phyloP scores from a whole-genome alignment of 2,329 filamentous ascomycete genomes.

The Lasiodiplodia sp. region DNA sequence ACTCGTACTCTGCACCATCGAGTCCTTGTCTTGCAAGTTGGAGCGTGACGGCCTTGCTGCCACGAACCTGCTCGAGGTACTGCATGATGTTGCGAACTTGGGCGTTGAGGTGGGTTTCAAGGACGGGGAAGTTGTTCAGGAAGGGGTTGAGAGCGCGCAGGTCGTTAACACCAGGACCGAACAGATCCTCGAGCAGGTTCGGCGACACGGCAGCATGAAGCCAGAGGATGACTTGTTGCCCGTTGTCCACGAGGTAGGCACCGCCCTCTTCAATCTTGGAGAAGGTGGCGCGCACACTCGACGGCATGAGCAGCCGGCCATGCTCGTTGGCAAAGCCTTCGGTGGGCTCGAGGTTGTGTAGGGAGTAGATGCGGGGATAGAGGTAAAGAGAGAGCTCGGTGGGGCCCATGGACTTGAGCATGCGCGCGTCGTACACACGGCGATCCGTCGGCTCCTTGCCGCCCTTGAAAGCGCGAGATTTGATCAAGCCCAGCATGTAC shows the following conservation, averaged over 20 bases:
- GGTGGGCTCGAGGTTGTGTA: conserved; percentile 86
- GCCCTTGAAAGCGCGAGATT: conserved; percentile 90
- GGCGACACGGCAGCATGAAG: conserved; percentile 91
- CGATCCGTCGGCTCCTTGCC: conserved; percentile 91
- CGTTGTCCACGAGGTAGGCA: conserved; percentile 94
- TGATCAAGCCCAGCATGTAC: conserved; percentile 90
- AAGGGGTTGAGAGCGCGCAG: conserved; percentile 84
- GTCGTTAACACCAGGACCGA: conserved; percentile 75
- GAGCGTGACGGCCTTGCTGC: conserved; percentile 85
- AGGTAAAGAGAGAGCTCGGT: conserved; percentile 89
- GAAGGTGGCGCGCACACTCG: conserved; percentile 82
- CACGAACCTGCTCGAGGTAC: conserved; percentile 80
- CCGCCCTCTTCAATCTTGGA: conserved; percentile 89
- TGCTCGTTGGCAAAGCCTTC: conserved; percentile 95
- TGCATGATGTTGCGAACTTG: conserved; percentile 94
- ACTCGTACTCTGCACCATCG: conserved; percentile 96
- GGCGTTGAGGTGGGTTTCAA: conserved; percentile 91
- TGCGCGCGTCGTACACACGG: conserved; percentile 87
- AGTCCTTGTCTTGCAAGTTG: conserved; percentile 92
- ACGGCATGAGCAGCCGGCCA: conserved; percentile 85
- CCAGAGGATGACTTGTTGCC: conserved; percentile 91
- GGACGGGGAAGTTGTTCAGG: conserved; percentile 77
- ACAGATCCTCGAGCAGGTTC: conserved; percentile 88
- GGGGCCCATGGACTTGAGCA: conserved; percentile 87
- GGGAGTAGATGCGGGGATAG: conserved; percentile 89